These are phyloP conservation scores for Trypanosoma scelopori DNA, from an alignment of 208 protist species.

Conservation along the genomic window DNA sequence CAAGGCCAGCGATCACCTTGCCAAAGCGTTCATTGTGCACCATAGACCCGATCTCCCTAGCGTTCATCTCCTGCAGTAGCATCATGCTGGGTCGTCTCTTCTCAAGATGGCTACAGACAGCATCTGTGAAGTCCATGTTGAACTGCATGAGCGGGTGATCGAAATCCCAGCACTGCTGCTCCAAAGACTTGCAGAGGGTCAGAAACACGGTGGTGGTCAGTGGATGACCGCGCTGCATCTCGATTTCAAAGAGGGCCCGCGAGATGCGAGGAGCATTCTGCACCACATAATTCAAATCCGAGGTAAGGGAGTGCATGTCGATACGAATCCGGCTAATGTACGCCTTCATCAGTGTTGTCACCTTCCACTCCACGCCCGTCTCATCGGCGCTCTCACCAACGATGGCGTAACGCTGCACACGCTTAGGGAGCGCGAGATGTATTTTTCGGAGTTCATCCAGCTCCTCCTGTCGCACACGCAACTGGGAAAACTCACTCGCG, in stretches of 20 bases:
- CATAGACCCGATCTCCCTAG: slow-evolving; percentile 81
- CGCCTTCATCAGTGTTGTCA: slow-evolving; percentile 97
- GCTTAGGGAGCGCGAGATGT: slow-evolving; percentile 51
- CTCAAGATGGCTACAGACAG: slow-evolving; percentile 72
- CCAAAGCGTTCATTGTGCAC: slow-evolving; percentile 87
- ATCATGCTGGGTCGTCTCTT: slow-evolving; percentile 75
- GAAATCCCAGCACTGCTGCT: slow-evolving; percentile 94
- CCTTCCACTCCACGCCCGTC: slow-evolving; percentile 92
- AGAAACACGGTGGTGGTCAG: slow-evolving; percentile 86
- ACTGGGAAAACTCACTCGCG: slow-evolving; percentile 96
- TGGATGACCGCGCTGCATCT: slow-evolving; percentile 91
- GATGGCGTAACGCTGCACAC: slow-evolving; percentile 65
- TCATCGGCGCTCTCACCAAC: slow-evolving; percentile 83
- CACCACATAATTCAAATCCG: slow-evolving; percentile 96
- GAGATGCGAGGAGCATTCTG: slow-evolving; percentile 96
- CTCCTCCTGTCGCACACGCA: slow-evolving; percentile 96
- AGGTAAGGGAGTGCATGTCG: slow-evolving; percentile 91
- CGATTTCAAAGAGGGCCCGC: slow-evolving; percentile 97
- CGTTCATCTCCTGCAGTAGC: slow-evolving; percentile 74
- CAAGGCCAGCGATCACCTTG: slow-evolving; percentile 73
- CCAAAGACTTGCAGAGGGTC: slow-evolving; percentile 92
- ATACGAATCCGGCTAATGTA: slow-evolving; percentile 92
- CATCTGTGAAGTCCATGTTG: slow-evolving; percentile 72
- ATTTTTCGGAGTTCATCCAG: slow-evolving; percentile 92
- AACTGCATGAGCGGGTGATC: slow-evolving; percentile 93